Percentiles rank a stretch among this genome's conserved stretches.
Conservation (phyloP, 2,329 filamentous ascomycete species). For the Huntiella abstrusa region DNA sequence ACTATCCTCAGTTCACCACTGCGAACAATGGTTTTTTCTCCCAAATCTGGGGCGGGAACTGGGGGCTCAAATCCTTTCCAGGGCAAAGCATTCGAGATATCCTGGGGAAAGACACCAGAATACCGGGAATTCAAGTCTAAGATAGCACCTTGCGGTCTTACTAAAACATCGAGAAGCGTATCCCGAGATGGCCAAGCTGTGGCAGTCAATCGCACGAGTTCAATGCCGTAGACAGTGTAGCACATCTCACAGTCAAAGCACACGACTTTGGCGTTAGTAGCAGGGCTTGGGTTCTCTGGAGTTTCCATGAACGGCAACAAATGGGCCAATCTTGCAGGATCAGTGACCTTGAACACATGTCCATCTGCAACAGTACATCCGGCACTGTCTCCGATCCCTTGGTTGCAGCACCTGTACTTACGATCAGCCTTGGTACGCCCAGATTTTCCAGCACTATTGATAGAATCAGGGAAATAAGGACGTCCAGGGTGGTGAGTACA, state of each 20-base stretch:
- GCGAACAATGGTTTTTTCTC: slow-evolving; percentile 17
- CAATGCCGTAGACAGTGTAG: slow-evolving; percentile 73
- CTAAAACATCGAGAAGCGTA: slow-evolving; percentile 63
- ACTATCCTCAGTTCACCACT: slow-evolving; percentile 46
- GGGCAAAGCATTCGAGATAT: slow-evolving; percentile 49
- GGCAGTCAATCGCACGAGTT: slow-evolving; percentile 77
- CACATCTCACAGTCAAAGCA: slow-evolving; percentile 97
- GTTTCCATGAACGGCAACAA: slow-evolving; percentile 67
- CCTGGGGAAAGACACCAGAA: slow-evolving; percentile 67
- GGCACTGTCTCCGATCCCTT: slow-evolving; percentile 48
- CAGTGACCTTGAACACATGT: slow-evolving; percentile 76
- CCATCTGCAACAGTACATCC: slow-evolving; percentile 55
- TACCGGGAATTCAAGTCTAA: slow-evolving; percentile 84
- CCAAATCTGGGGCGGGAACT: slow-evolving; percentile 14
- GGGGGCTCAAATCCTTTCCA: slow-evolving; percentile 24
- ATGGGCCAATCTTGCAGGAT: slow-evolving; percentile 55
- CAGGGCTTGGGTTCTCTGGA: slow-evolving; percentile 37
- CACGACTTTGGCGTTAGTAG: slow-evolving; percentile 40
- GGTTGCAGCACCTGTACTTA: slow-evolving; percentile 59
- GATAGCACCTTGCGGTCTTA: slow-evolving; percentile 65
- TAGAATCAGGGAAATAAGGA: slow-evolving; percentile 38
- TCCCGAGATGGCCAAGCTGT: slow-evolving; percentile 68
- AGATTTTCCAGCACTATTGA: slow-evolving; percentile 30
- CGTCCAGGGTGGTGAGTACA: slow-evolving; percentile 73
- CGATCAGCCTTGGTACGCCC: slow-evolving; percentile 4